Percentiles rank a stretch among this genome's conserved stretches.
These are phyloP conservation scores for Yarrowia galli DNA, from an alignment of 1,139 yeast genomes.

Conservation along the genomic window DNA sequence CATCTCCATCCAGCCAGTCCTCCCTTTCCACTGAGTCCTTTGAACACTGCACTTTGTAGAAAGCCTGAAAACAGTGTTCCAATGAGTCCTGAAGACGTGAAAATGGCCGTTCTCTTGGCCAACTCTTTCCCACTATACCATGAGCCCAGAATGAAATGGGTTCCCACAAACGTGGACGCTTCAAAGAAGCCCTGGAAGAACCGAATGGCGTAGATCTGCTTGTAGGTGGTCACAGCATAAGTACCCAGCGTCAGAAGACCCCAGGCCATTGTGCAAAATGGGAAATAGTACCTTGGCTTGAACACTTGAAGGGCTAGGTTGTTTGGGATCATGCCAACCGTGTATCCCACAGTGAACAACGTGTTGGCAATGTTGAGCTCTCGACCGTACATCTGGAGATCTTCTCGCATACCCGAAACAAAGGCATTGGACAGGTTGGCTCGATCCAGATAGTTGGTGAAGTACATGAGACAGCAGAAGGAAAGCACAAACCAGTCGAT, in stretches of 20 bases:
- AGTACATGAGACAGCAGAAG: conserved; percentile 42
- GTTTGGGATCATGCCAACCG: conserved; percentile 61
- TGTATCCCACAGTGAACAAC: conserved; percentile 63
- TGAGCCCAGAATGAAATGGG: conserved; percentile 66
- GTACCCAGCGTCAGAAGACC: conserved; percentile 66
- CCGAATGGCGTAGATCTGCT: conserved; percentile 62
- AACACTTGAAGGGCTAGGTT: conserved; percentile 49
- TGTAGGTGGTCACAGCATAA: conserved; percentile 57
- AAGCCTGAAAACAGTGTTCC: conserved; percentile 54
- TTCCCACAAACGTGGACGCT: conserved; percentile 66
- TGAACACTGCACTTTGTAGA: conserved; percentile 60
- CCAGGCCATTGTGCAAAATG: conserved; percentile 69
- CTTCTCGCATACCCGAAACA: conserved; percentile 67
- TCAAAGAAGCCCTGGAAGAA: conserved; percentile 68
- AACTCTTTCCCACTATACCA: conserved; percentile 68
- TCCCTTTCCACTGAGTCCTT: conserved; percentile 55
- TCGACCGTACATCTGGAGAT: conserved; percentile 66
- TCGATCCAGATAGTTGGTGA: conserved; percentile 42
- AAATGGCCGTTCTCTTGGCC: conserved; percentile 65
- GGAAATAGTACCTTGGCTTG: conserved; percentile 64
- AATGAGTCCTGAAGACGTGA: conserved; percentile 49
- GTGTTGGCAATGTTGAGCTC: conserved; percentile 70
- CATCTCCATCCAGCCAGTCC: conserved; percentile 73
- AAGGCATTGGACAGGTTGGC: conserved; percentile 62
- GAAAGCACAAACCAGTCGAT: conserved; percentile 42